Conservation (phyloP, 2,329 filamentous ascomycete species). For the Epichloe uncinata region DNA sequence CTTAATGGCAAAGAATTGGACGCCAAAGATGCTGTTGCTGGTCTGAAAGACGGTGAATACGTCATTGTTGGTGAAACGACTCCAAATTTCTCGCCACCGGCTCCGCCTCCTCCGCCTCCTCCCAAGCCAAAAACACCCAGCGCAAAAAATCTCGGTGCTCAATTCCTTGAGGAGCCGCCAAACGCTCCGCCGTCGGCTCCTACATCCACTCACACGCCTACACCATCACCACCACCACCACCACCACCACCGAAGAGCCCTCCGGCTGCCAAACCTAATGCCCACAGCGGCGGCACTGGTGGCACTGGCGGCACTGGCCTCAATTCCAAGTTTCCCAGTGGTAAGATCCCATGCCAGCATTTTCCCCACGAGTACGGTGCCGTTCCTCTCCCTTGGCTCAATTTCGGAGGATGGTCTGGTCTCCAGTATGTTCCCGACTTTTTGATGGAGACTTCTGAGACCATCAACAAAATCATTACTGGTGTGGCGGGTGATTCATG, state of each 20-base stretch:
- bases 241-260: slow-evolving; percentile 11
- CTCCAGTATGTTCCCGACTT: slow-evolving; percentile 52
- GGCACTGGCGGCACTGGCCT: slow-evolving; percentile 35
- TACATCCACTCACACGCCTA: neutral
- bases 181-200: slow-evolving; percentile 4
- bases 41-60: slow-evolving; percentile 59
- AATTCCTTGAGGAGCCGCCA: slow-evolving; percentile 4
- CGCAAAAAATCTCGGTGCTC: neutral
- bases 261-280: slow-evolving; percentile 11
- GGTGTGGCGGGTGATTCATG: slow-evolving; percentile 51
- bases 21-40: slow-evolving; percentile 52
- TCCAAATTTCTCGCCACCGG: slow-evolving; percentile 37
- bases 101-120: slow-evolving; percentile 20
- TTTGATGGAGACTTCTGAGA: slow-evolving; percentile 26
- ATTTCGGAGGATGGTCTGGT: slow-evolving; percentile 66
- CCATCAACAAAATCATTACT: slow-evolving; percentile 54
- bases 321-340: slow-evolving; percentile 59
- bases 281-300: too few species aligned
- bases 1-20: slow-evolving; percentile 51
- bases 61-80: slow-evolving; percentile 47
- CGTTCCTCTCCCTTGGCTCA: slow-evolving; percentile 53
- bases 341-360: slow-evolving; percentile 51
- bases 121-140: slow-evolving; percentile 13
- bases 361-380: slow-evolving; percentile 80
- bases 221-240: too few species aligned